Evolutionary conservation across 225 moss, liverwort and hornwort genomes (phyloP), one percentile per base, ranked within the genome.

Genomic region (Marchantia paleacea): DNA sequence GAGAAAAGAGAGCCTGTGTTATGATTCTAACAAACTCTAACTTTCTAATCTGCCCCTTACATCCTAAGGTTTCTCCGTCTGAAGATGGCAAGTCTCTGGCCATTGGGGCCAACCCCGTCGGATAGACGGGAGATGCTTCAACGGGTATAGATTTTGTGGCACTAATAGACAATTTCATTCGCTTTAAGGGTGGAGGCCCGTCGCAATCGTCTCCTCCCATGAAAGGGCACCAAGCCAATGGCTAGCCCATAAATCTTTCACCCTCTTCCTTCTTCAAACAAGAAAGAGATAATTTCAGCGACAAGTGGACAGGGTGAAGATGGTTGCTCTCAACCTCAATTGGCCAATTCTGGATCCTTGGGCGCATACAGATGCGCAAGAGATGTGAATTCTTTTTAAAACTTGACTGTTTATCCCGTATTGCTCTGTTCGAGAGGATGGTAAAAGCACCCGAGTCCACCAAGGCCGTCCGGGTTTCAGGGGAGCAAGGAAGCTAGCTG

Each of bases 121-220:
- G 84, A 89, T 85, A 88, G 88, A 87, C 89, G 80, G 89, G 86
- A 89, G 93, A 91, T 87, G 85, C 87, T 89, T 88, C 97, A 84
- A 88, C 94, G 80, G 89, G 84, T 82, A 91, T 88, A 83, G 16
- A 72, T 80, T 89, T 90, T 78, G 92, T 82, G 77, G 89, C 81
- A 80, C 90, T 82, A 83, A 88, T 84, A 60, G 94, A 92, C 86
- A 94, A 89, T 85, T 93, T 97, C 89, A 92, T 88, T 91, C 97
- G 93, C 86, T 97, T 97, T 83, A 94, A 86, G 85, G 96, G 97
- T 91, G 97, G 97, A 93, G 91, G 94, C 93, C 97, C 94, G 91
- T 93, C 90, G 89, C 90, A 92, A 92, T 94, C 92, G 94, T 93
- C 97, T 93, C 94, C 97, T 97, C 97, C 97, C 97, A 97, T 97